phyloP scores from a whole-genome alignment of 2,329 filamentous ascomycete species.

The Botrytis squamosa region DNA sequence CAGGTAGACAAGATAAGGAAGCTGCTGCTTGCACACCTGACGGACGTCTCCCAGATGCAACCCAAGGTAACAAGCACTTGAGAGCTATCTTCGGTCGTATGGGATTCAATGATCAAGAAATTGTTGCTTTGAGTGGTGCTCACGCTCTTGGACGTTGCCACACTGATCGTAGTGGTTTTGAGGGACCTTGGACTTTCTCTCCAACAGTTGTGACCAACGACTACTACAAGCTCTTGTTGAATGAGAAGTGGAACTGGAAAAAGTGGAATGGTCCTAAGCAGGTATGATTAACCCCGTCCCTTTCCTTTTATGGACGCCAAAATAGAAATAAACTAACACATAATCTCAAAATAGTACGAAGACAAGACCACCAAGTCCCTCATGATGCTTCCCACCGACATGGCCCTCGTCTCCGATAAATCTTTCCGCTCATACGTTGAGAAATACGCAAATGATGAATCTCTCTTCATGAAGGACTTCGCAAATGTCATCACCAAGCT shows the following conservation, averaged over 20 bases:
- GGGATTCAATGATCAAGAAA: constrained; percentile 97
- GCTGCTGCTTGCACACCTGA: constrained; percentile 86
- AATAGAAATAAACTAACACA: constrained; percentile 2
- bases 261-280: constrained; percentile 90
- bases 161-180: constrained; percentile 80
- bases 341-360: constrained; percentile 60
- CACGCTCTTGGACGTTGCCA: constrained; percentile 90
- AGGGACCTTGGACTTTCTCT: constrained; percentile 89
- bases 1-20: constrained; percentile 80
- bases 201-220: constrained; percentile 93
- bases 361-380: constrained; percentile 82
- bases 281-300: constrained; percentile 39
- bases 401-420: constrained; percentile 86
- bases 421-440: constrained; percentile 76
- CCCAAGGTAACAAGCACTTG: constrained; percentile 77
- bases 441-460: constrained; percentile 87
- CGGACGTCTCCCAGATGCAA: constrained; percentile 81
- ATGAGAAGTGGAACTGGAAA: constrained; percentile 89
- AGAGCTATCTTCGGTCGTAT: constrained; percentile 93
- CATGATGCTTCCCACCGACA: constrained; percentile 97
- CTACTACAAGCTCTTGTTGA: constrained; percentile 82
- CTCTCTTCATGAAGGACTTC: constrained; percentile 93
- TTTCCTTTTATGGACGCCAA: neutral
- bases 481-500: constrained; percentile 73
- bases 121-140: constrained; percentile 83